Evolutionary conservation across 2,329 filamentous ascomycete species (phyloP).

Genomic region (Alternaria sp.): DNA sequence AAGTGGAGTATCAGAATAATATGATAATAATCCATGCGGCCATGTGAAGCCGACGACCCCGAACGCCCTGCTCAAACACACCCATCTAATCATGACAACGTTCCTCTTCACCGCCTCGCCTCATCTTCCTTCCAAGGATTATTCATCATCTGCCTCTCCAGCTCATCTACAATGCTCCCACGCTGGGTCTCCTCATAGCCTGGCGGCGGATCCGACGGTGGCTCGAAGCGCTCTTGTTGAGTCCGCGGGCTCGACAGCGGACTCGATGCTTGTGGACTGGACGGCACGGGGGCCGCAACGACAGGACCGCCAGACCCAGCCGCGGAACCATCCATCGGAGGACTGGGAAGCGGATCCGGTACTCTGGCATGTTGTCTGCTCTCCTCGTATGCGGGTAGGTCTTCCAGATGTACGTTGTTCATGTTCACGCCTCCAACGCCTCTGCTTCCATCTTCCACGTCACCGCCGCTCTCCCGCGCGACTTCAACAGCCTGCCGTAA

Average conservation of each 20-base stretch:
- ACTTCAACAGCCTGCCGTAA: conserved; percentile 81
- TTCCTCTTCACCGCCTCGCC: conserved; percentile 17
- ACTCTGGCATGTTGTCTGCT: conserved; percentile 50
- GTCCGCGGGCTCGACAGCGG: conserved; percentile 36
- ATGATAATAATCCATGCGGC: neutral
- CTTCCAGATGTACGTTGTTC: conserved; percentile 77
- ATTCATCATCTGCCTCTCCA: conserved; percentile 60
- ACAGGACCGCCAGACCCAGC: conserved; percentile 24
- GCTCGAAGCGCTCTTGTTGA: conserved; percentile 49
- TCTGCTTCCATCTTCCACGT: conserved; percentile 51
- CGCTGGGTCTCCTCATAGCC: conserved; percentile 92
- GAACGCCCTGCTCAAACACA: conserved; percentile 39
- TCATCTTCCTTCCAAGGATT: conserved; percentile 22
- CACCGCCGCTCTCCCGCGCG: conserved; percentile 67
- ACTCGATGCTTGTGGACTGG: conserved; percentile 37
- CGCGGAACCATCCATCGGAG: conserved; percentile 16
- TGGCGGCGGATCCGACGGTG: conserved; percentile 79
- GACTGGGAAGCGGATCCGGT: conserved; percentile 40
- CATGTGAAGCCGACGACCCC: conserved; percentile 10
- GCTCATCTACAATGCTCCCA: conserved; percentile 75
- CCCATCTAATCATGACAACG: conserved; percentile 5
- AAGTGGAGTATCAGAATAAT: neutral
- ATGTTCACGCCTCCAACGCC: conserved; percentile 60
- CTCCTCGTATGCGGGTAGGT: conserved; percentile 85
- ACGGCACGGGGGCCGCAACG: conserved; percentile 22